Evolutionary conservation across 306 rosid genomes (phyloP), one percentile per base, ranked within the genome.

Genomic region (Ormosia emarginata): DNA sequence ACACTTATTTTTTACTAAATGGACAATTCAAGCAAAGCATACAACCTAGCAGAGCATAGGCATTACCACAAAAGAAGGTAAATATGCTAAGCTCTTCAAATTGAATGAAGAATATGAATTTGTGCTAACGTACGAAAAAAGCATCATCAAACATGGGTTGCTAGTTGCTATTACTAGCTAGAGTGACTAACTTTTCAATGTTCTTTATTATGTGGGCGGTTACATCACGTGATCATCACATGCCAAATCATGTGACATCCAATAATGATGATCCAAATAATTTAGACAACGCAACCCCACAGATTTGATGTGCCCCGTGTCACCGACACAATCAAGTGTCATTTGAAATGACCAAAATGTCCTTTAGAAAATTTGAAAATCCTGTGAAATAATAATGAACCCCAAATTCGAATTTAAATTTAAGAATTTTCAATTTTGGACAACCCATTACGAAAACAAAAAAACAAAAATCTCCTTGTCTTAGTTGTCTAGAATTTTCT

Each of bases 191-290:
- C 10, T 30, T 58, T 66, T 79, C 55, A 46, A 67, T 62, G 57
- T 13, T 32, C 49, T 59, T 67, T 66, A 67, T 59, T 69, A 18
- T 34, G 82, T 68, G 63, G 67, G 83, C 8, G 33, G 73, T 18
- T 24, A 71, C 74, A 18, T 59, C 82, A 83, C 65, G 77, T 74
- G 86, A 85, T 64, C 9, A 71, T 33, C 88, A 84, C 82, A 81
- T 79, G 86, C 56, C 83, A 67, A 73, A 55, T 74, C 88, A 87
- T 84, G 86, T 85, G 90, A 63, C 71, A 66, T 56, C 44, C 88
- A 84, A 81, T 84, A 87, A 82, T 87, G 81, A 68, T 66, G 77
- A 52, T 43, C 55, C 76, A 46, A 86, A 55, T 84, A 61, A 83
- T 44, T 62, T 44, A 75, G 68, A 18, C 84, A 33, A 44, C 46